phyloP scores from a whole-genome alignment of 257 asterid species.

The Catharanthus roseus region DNA sequence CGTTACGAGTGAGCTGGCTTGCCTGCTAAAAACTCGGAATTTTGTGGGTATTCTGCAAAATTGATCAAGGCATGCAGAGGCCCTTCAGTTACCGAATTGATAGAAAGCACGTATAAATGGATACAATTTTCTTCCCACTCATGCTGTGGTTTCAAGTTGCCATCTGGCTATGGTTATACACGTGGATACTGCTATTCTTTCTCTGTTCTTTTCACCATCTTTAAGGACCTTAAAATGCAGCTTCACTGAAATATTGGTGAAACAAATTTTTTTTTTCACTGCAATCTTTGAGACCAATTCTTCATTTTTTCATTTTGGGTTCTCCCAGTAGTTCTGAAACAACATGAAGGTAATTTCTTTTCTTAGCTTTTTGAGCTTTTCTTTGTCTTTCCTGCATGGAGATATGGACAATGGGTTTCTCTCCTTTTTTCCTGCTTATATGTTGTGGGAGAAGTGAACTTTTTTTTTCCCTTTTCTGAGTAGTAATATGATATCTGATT shows the following conservation, averaged over 20 bases:
- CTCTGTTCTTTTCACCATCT: background rate
- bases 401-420: background rate
- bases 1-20: no score
- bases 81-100: background rate
- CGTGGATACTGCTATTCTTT: conserved; percentile 15
- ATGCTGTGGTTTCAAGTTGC: conserved; percentile 10
- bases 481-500: background rate
- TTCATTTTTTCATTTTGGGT: background rate
- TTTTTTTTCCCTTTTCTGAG: background rate
- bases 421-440: background rate
- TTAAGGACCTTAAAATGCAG: background rate
- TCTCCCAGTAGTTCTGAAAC: background rate
- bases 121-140: background rate
- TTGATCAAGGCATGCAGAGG: background rate
- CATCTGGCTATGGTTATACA: conserved; percentile 30
- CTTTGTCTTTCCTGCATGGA: conserved; percentile 1
- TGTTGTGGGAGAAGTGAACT: background rate
- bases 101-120: background rate
- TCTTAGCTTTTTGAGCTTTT: background rate
- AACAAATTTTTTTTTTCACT: background rate
- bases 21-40: no score
- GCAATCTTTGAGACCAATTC: background rate
- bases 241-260: background rate
- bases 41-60: background rate
- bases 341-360: conserved; percentile 12